phyloP scores from a whole-genome alignment of 1,284 basidiomycete species.

The Fomitopsis schrenkii region DNA sequence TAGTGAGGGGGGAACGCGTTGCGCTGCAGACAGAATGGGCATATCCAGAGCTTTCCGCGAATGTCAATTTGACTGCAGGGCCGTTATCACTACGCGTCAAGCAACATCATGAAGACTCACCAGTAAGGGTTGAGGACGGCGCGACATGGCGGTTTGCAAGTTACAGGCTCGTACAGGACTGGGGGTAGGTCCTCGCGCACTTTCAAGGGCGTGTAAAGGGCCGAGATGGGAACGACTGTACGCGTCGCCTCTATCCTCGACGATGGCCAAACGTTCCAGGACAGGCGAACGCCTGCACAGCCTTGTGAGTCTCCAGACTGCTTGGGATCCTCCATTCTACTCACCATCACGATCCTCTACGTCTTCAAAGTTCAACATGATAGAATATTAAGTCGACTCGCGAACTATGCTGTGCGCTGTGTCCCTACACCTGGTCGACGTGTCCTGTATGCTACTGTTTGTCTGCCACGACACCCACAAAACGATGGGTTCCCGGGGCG shows the following conservation, averaged over 20 bases:
- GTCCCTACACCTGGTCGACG: not conserved
- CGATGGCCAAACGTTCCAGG: conserved; percentile 99
- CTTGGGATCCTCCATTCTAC: conserved; percentile 10
- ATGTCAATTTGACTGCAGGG: conserved; percentile 90
- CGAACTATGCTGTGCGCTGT: not conserved
- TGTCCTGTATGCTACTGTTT: conserved; percentile 7
- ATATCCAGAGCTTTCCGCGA: conserved; percentile 98
- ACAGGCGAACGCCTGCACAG: conserved; percentile 76
- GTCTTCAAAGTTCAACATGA: conserved; percentile 51
- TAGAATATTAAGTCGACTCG: not conserved
- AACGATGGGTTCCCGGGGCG: not conserved
- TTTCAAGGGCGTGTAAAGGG: conserved; percentile 97
- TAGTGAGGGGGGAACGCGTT: conserved; percentile 99
- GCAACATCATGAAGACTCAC: conserved; percentile 34
- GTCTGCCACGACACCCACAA: not conserved
- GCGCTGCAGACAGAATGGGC: conserved; percentile 95
- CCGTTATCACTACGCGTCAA: not conserved
- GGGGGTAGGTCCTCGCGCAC: conserved; percentile 93
- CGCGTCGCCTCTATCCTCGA: conserved; percentile 96
- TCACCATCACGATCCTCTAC: conserved; percentile 63
- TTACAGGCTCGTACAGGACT: conserved; percentile 97
- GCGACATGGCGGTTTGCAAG: conserved; percentile 96
- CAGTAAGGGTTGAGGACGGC: conserved; percentile 98
- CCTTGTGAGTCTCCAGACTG: not conserved
- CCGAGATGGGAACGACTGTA: conserved; percentile 96